Evolutionary conservation across 352 stramenopile genomes (phyloP).

Genomic region (Pythium scleroteichum): DNA sequence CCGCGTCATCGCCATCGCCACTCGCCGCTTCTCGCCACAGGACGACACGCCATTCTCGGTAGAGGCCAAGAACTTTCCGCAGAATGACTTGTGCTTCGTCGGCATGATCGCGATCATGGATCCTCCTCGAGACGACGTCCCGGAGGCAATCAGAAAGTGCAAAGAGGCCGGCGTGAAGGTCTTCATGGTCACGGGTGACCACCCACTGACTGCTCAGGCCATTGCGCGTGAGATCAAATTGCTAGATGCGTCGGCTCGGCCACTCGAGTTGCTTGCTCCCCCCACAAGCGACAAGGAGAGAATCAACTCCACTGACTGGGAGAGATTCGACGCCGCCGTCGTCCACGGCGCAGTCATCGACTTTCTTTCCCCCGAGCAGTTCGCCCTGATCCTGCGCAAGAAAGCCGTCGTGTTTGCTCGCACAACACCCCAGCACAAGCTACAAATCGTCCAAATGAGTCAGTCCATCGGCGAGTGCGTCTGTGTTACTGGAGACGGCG

Average conservation of each 20-base stretch:
- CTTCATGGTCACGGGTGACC: constrained; percentile 92
- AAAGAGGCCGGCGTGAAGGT: constrained; percentile 85
- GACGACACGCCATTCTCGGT: constrained; percentile 20
- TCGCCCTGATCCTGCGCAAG: constrained; percentile 35
- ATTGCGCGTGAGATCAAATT: constrained; percentile 49
- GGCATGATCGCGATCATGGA: constrained; percentile 93
- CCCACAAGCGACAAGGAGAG: constrained; percentile 9
- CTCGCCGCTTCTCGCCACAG: constrained; percentile 29
- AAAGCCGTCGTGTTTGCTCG: constrained; percentile 93
- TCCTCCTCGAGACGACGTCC: constrained; percentile 79
- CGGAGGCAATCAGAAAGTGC: constrained; percentile 74
- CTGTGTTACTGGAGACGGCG: constrained; percentile 76
- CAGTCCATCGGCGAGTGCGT: constrained; percentile 46
- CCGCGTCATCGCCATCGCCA: constrained; percentile 41
- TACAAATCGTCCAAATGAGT: constrained; percentile 64
- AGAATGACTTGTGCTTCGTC: constrained; percentile 64
- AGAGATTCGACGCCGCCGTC: constrained; percentile 45
- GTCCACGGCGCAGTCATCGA: constrained; percentile 53
- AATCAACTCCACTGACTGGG: constrained; percentile 8
- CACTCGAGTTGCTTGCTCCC: constrained; percentile 34
- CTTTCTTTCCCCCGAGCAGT: constrained; percentile 33
- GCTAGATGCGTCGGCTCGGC: constrained; percentile 41
- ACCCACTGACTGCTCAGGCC: constrained; percentile 78
- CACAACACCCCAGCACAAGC: constrained; percentile 90
- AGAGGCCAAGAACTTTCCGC: constrained; percentile 44